Evolutionary conservation across 2,329 filamentous ascomycete species (phyloP).

Genomic region (Calycina herbarum): DNA sequence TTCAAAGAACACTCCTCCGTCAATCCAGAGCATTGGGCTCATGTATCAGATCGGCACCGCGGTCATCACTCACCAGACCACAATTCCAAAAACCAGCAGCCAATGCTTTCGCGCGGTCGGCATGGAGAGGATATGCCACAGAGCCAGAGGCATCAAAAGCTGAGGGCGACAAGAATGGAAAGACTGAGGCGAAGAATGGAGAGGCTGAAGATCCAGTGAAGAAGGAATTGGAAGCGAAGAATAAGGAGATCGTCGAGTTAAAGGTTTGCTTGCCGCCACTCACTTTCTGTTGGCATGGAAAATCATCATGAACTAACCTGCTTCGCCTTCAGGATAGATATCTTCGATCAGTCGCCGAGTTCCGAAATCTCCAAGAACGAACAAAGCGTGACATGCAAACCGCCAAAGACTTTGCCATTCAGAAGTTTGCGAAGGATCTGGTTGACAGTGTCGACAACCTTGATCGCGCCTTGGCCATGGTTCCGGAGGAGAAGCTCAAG

Average conservation of each 20-base stretch:
- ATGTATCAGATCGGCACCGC: conserved; percentile 32
- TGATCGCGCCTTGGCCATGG: conserved; percentile 82
- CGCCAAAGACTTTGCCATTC: conserved; percentile 90
- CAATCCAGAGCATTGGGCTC: conserved; percentile 46
- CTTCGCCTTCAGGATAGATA: conserved; percentile 74
- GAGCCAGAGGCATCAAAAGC: conserved; percentile 47
- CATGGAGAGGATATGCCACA: conserved; percentile 39
- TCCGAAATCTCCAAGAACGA: conserved; percentile 96
- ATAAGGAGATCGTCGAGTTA: conserved; percentile 73
- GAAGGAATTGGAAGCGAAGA: conserved; percentile 70
- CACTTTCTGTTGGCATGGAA: conserved; percentile 6
- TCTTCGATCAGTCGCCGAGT: conserved; percentile 90
- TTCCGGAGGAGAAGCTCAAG: conserved; percentile 71
- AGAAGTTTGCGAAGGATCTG: conserved; percentile 90
- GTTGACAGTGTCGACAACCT: conserved; percentile 96
- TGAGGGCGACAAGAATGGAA: conserved; percentile 37
- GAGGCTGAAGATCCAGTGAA: conserved; percentile 48
- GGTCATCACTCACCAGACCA: conserved; percentile 33
- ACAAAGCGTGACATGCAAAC: conserved; percentile 85
- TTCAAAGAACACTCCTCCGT: conserved; percentile 51
- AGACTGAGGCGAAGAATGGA: conserved; percentile 38
- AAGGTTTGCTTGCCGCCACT: conserved; percentile 50
- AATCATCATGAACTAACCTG: conserved; percentile 8
- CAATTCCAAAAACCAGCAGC: conserved; percentile 43
- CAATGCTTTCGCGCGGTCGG: conserved; percentile 22